Percentiles rank a stretch among this genome's conserved stretches.
Evolutionary conservation across 495 filamentous ascomycete species (phyloP).

Genomic region (Trichoderma virens): DNA sequence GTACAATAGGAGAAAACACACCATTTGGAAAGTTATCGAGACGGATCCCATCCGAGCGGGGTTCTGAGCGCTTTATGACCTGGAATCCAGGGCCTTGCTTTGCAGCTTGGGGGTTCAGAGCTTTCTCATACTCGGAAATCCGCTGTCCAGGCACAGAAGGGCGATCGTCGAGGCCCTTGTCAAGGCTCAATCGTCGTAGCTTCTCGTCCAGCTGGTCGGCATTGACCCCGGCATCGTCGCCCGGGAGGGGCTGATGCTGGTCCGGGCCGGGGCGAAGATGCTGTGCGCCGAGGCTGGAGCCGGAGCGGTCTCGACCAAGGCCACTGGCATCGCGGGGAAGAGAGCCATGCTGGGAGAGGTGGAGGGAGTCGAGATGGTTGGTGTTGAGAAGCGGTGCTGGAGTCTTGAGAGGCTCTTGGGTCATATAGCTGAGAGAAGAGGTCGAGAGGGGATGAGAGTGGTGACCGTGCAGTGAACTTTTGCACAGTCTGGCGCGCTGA

Average conservation of each 20-base stretch:
- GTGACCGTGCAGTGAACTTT: constrained; percentile 58
- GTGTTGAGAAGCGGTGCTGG: constrained; percentile 44
- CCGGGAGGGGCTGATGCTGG: not conserved
- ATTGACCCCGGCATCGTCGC: constrained; percentile 19
- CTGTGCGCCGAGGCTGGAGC: constrained; percentile 10
- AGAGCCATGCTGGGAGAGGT: constrained; percentile 70
- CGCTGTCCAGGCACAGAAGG: constrained; percentile 44
- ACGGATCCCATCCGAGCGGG: constrained; percentile 35
- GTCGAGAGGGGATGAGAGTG: constrained; percentile 20
- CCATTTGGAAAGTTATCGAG: constrained; percentile 75
- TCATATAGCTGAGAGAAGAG: constrained; percentile 60
- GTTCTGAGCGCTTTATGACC: constrained; percentile 47
- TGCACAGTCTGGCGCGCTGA: constrained; percentile 26
- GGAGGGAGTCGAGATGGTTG: constrained; percentile 30
- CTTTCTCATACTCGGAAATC: constrained; percentile 68
- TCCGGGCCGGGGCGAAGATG: not conserved
- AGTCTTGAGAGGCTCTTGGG: constrained; percentile 64
- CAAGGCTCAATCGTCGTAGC: constrained; percentile 35
- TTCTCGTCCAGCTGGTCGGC: constrained; percentile 27
- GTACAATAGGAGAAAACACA: constrained; percentile 31
- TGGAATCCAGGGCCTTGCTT: constrained; percentile 50
- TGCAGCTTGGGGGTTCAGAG: constrained; percentile 34
- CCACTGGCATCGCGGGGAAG: constrained; percentile 41
- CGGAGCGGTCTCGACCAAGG: constrained; percentile 23
- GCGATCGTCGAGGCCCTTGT: constrained; percentile 18